These are phyloP conservation scores for Parathielavia appendiculata DNA, from an alignment of 495 filamentous ascomycete genomes.

Conservation along the genomic window DNA sequence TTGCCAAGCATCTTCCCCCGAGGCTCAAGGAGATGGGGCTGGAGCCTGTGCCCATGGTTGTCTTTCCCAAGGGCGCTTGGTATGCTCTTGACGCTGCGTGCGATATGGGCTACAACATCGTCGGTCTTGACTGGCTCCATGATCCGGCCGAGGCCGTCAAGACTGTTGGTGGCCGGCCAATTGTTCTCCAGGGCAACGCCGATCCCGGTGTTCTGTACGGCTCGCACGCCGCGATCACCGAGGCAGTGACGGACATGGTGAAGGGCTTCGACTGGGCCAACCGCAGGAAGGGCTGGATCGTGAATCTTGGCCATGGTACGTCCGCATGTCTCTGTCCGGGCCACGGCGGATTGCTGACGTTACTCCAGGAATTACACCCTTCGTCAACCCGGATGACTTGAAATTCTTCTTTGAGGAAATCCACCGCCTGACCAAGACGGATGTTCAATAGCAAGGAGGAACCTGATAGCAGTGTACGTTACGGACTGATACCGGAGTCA, in stretches of 20 bases:
- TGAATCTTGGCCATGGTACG: conserved; percentile 86
- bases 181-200: conserved; percentile 88
- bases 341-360: conserved; percentile 9
- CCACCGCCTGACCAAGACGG: conserved; percentile 55
- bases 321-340: conserved; percentile 6
- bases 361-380: conserved; percentile 73
- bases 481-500: conserved; percentile 5
- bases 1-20: conserved; percentile 68
- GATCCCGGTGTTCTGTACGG: conserved; percentile 93
- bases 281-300: conserved; percentile 61
- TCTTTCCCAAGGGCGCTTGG: conserved; percentile 99
- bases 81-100: conserved; percentile 86
- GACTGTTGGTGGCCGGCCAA: conserved; percentile 61
- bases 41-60: conserved; percentile 90
- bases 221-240: conserved; percentile 68
- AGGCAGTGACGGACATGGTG: conserved; percentile 76
- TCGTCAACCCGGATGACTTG: conserved; percentile 86
- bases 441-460: conserved; percentile 7
- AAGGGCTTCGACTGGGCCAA: conserved; percentile 63
- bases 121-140: conserved; percentile 92
- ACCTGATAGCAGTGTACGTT: background rate
- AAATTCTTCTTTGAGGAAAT: conserved; percentile 93
- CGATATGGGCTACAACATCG: conserved; percentile 82
- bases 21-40: conserved; percentile 65
- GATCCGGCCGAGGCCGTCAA: conserved; percentile 78